Conservation (phyloP, 371 early-diverging fungal genomes). For the Batkoa obscura region DNA sequence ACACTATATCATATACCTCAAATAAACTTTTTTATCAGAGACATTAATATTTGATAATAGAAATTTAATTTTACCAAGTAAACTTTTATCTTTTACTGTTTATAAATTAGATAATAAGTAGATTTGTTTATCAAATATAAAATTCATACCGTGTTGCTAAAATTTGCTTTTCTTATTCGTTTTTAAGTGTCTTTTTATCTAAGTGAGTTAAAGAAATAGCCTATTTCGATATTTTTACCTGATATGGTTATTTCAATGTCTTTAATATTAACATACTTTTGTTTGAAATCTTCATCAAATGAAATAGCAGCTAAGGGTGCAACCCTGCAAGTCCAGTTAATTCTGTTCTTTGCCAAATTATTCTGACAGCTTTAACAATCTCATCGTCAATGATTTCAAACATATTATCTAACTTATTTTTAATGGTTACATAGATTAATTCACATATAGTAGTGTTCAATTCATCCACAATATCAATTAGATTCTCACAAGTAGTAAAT, state of each 20-base stretch:
- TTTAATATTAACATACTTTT: background rate
- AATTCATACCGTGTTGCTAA: too few relatives aligned
- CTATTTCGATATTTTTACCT: background rate
- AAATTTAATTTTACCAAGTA: too few relatives aligned
- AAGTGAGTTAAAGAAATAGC: background rate
- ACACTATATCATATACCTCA: too few relatives aligned
- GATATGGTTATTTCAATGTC: background rate
- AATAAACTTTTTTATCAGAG: too few relatives aligned
- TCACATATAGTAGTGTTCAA: constrained; percentile 82
- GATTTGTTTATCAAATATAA: too few relatives aligned
- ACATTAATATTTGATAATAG: too few relatives aligned
- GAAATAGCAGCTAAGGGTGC: background rate
- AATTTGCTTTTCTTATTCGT: too few relatives aligned
- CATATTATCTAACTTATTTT: constrained; percentile 51
- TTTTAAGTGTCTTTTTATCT: too few relatives aligned
- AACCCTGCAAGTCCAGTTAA: constrained; percentile 11
- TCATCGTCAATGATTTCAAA: constrained; percentile 81
- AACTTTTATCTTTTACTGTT: too few relatives aligned
- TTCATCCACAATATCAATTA: constrained; percentile 90
- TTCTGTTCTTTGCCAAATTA: constrained; percentile 51
- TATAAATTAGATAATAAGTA: too few relatives aligned
- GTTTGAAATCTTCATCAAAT: background rate
- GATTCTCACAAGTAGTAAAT: constrained; percentile 42
- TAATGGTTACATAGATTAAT: constrained; percentile 60
- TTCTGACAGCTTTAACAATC: constrained; percentile 91